Conservation (phyloP, 2,329 filamentous ascomycete species). For the Claviceps quebecensis region DNA sequence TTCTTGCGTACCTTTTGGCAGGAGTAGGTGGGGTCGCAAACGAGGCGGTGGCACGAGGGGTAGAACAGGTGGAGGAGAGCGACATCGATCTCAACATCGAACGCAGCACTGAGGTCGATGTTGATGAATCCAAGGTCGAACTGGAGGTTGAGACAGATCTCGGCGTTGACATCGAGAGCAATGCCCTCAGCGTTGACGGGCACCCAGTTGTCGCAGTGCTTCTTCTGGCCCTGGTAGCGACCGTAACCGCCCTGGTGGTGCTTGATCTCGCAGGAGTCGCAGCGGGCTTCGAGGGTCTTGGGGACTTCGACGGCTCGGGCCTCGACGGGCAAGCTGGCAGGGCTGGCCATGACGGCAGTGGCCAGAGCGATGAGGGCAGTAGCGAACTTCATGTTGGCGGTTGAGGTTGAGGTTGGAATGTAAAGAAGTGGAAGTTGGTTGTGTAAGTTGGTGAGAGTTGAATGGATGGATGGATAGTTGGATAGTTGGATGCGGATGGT, state of each 20-base stretch:
- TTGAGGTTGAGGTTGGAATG: not conserved
- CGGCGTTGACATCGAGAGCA: not conserved
- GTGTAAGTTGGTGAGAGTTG: not conserved
- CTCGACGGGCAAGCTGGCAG: not conserved
- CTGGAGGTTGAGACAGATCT: not conserved
- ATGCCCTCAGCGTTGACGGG: not conserved
- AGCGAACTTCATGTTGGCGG: conserved; percentile 2
- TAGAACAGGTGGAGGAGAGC: not conserved
- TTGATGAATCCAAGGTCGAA: not conserved
- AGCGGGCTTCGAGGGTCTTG: not conserved
- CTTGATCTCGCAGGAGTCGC: not conserved
- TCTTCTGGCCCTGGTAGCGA: not conserved
- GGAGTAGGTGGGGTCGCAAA: not conserved
- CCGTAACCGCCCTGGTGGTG: not conserved
- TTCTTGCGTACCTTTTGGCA: not conserved
- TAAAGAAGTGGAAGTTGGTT: not conserved
- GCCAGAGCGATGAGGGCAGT: not conserved
- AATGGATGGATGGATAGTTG: not conserved
- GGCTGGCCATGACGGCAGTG: conserved; percentile 2
- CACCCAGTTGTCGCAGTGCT: not conserved
- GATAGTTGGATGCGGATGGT: not conserved
- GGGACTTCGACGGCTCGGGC: no score
- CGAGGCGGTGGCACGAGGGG: not conserved
- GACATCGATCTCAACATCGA: conserved; percentile 1
- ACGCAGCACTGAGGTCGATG: not conserved